Conservation (phyloP, 257 asterid species). For the Eucommia ulmoides region DNA sequence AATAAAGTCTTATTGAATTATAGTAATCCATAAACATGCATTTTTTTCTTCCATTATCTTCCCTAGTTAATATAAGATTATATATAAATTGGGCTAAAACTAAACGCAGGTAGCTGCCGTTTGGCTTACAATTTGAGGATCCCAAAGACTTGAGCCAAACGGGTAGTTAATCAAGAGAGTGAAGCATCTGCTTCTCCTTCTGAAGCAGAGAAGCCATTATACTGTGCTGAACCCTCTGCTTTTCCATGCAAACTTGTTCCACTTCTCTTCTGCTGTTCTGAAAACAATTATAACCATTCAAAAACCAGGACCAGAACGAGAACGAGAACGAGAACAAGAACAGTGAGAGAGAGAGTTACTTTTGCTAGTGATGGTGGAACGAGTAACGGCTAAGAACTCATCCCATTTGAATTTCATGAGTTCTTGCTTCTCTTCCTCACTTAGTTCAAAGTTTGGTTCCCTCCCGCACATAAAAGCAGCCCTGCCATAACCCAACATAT, state of each 20-base stretch:
- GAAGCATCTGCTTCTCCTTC: conserved; percentile 36
- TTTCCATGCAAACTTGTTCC: conserved; percentile 33
- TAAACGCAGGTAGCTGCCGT: background rate
- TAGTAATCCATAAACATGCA: background rate
- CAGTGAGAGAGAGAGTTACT: background rate
- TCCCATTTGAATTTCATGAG: conserved; percentile 68
- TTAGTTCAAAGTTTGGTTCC: conserved; percentile 83
- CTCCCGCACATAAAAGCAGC: conserved; percentile 98
- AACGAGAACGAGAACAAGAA: background rate
- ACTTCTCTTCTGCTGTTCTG: conserved; percentile 49
- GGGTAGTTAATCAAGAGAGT: conserved; percentile 19
- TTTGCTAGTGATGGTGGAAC: conserved; percentile 43
- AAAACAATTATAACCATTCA: conserved; percentile 3
- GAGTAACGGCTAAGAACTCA: conserved; percentile 66
- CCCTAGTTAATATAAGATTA: conserved; percentile 14
- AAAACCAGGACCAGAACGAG: background rate
- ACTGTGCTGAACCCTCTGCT: conserved; percentile 11
- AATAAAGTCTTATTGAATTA: too few relatives aligned
- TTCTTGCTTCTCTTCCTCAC: conserved; percentile 76
- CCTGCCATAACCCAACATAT: conserved; percentile 27
- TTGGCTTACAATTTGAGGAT: background rate
- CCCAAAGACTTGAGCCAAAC: too few relatives aligned
- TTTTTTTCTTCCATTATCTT: conserved; percentile 4
- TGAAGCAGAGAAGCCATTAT: conserved; percentile 40
- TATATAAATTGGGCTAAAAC: conserved; percentile 5